These are phyloP conservation scores for Ceratocystis lukuohia DNA, from an alignment of 2,329 filamentous ascomycete genomes.

Conservation along the genomic window DNA sequence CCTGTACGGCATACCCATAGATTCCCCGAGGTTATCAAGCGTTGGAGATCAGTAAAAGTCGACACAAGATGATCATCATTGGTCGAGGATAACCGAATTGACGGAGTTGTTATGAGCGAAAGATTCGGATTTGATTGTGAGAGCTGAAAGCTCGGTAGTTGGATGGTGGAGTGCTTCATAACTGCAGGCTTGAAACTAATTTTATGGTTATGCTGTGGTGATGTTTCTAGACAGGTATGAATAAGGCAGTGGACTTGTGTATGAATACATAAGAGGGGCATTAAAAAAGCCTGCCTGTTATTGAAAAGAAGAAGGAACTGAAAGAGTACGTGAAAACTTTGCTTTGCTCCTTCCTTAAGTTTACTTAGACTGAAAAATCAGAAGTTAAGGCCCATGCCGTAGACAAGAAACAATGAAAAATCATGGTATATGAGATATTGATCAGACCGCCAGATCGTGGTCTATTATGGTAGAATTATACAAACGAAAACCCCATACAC, in stretches of 20 bases:
- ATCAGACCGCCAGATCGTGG: neutral
- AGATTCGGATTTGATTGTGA: constrained; percentile 4
- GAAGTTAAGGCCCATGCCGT: neutral
- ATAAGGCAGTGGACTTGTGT: neutral
- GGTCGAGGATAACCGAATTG: constrained; percentile 2
- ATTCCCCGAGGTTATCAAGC: constrained; percentile 5
- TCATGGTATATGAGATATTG: neutral
- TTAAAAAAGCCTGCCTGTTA: neutral
- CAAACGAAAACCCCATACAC: neutral
- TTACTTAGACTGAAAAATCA: neutral
- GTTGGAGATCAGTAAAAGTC: constrained; percentile 12
- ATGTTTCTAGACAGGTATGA: neutral
- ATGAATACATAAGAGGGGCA: neutral
- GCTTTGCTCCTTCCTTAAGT: neutral
- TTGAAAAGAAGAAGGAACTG: neutral
- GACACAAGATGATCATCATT: neutral
- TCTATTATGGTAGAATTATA: neutral
- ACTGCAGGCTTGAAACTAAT: neutral
- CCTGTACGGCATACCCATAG: constrained; percentile 19
- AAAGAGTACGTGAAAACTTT: neutral
- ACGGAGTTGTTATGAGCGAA: neutral
- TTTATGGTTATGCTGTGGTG: neutral
- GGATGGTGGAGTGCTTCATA: constrained; percentile 8
- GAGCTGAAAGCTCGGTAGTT: constrained; percentile 9
- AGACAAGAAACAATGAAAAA: neutral